phyloP scores from a whole-genome alignment of 2,329 filamentous ascomycete genomes.

The Fulvia fulva region DNA sequence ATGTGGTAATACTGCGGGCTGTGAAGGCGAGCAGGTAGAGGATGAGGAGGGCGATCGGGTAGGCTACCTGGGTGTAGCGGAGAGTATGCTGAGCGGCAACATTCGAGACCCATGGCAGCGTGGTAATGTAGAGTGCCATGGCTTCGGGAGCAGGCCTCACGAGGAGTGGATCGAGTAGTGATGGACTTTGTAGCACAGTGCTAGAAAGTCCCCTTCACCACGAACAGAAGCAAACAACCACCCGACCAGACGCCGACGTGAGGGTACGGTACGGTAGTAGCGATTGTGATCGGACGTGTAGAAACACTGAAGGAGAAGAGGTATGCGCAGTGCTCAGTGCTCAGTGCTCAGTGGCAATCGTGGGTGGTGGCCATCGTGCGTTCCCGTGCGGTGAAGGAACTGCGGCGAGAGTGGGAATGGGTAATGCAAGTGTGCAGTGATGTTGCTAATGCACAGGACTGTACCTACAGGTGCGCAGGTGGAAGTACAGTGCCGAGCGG shows the following conservation, averaged over 20 bases:
- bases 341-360: constrained; percentile 1
- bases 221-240: neutral
- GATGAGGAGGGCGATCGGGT: constrained; percentile 60
- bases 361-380: neutral
- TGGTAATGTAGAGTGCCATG: constrained; percentile 13
- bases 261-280: constrained; percentile 5
- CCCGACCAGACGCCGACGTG: neutral
- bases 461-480: neutral
- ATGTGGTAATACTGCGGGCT: constrained; percentile 55
- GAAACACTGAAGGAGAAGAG: neutral
- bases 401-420: neutral
- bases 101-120: constrained; percentile 34
- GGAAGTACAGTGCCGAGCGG: too few species aligned
- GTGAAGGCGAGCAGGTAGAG: constrained; percentile 63
- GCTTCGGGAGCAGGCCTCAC: neutral
- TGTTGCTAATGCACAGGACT: neutral
- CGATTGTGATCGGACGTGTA: constrained; percentile 3
- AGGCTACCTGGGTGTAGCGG: constrained; percentile 53
- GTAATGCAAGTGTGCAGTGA: neutral
- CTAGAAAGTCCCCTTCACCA: neutral
- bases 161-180: neutral
- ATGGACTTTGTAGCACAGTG: neutral
- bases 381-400: neutral
- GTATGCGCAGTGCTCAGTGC: neutral
- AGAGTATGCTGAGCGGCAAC: constrained; percentile 43